Conservation (phyloP, 2,329 filamentous ascomycete species). For the Davidsoniella australis region DNA sequence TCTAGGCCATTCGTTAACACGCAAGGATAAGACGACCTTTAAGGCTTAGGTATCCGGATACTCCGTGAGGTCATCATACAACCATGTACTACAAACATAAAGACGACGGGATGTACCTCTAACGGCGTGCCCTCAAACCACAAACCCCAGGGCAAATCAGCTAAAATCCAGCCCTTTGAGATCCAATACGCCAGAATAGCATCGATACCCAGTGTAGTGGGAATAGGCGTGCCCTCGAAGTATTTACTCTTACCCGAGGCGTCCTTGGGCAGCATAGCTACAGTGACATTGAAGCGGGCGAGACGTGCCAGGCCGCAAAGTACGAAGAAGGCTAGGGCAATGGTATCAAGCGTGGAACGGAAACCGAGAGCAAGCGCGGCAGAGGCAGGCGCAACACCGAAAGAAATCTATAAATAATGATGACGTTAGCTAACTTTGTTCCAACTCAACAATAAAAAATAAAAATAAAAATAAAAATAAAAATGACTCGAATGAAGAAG, state of each 20-base stretch:
- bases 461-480: too few relatives aligned
- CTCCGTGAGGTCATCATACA: conserved; percentile 92
- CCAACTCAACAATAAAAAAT: too few relatives aligned
- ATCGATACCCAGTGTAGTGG: conserved; percentile 69
- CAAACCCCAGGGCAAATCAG: conserved; percentile 60
- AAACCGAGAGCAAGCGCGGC: conserved; percentile 80
- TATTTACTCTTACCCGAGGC: conserved; percentile 79
- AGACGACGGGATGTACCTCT: conserved; percentile 71
- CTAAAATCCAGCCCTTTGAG: conserved; percentile 59
- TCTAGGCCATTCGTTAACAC: background rate
- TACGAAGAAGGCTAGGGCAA: conserved; percentile 72
- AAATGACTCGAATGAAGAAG: too few relatives aligned
- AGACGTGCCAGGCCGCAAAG: conserved; percentile 86
- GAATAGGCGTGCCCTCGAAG: conserved; percentile 94
- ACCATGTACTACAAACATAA: conserved; percentile 74
- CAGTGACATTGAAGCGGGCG: conserved; percentile 95
- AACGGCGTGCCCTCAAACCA: conserved; percentile 47
- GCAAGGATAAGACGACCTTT: conserved; percentile 13
- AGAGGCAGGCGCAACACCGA: conserved; percentile 76
- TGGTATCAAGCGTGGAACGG: conserved; percentile 66
- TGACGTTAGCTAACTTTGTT: background rate
- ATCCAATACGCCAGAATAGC: conserved; percentile 83
- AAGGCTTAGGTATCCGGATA: conserved; percentile 84
- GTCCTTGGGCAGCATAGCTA: conserved; percentile 78
- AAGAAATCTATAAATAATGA: conserved; percentile 56